Conservation (phyloP, 257 asterid genomes). For the Agastache rugosa region DNA sequence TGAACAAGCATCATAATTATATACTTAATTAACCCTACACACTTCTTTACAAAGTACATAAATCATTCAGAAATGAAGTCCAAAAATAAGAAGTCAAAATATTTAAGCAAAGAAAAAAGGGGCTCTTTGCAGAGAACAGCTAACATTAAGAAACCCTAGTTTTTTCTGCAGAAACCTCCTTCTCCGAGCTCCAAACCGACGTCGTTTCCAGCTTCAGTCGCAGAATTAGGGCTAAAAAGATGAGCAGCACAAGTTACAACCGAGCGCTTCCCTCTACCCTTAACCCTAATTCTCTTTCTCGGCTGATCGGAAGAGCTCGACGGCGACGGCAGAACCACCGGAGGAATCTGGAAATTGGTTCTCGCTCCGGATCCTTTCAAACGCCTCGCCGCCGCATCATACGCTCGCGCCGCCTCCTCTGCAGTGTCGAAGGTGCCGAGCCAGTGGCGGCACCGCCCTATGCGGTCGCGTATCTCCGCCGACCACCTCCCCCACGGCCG, state of each 20-base stretch:
- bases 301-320: constrained; percentile 35
- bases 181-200: too few relatives aligned
- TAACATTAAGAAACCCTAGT: too few relatives aligned
- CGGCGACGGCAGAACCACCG: constrained; percentile 46
- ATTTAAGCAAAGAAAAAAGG: too few relatives aligned
- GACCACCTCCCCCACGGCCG: constrained; percentile 97
- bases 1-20: too few relatives aligned
- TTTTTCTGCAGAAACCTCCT: too few relatives aligned
- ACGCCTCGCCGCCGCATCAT: constrained; percentile 89
- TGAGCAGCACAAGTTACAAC: constrained; percentile 70
- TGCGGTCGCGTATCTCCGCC: constrained; percentile 87
- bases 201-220: too few relatives aligned
- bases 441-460: constrained; percentile 94
- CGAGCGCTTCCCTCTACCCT: constrained; percentile 39
- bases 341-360: constrained; percentile 68
- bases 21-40: too few relatives aligned
- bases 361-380: constrained; percentile 71
- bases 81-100: too few relatives aligned
- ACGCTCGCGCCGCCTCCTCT: constrained; percentile 90
- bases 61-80: too few relatives aligned
- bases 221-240: constrained; percentile 49
- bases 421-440: constrained; percentile 88
- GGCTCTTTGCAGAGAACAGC: too few relatives aligned
- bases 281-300: constrained; percentile 7
- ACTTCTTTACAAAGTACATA: too few relatives aligned